Base-by-base conservation (phyloP, 108 stramenopile species). In the Fistulifera solaris region DNA sequence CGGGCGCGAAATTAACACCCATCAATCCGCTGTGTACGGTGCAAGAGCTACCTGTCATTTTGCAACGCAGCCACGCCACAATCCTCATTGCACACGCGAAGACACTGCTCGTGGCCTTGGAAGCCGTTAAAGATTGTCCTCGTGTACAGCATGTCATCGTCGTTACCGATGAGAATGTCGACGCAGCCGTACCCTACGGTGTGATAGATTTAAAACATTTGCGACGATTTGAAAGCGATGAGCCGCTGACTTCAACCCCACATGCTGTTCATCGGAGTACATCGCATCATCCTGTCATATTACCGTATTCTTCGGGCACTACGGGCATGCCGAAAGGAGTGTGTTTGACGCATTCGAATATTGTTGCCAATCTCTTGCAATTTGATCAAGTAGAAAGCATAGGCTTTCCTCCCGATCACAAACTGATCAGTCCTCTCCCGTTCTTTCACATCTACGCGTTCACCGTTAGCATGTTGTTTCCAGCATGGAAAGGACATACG, bases 251-350 rank as follows among this genome's bases (percentile, higher is more conserved):
- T 16, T 56, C 40, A 13, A 83, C 68, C 27, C 42, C 62, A 8
- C 35, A 74, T 18, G 70, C 69, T 21, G 52, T 70, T 13, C 78
- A 83, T 52, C 45, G 59, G 22, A 47, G 82, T 24, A 67, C 67
- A 13, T 41, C 65, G 4, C 51, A 45, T 4, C 85, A 88, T 56
- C 79, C 83, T 2, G 85, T 63, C 55, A 38, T 89, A 6, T 63
- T 97, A 12, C 95, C 94, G 15, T 97, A 89, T 62, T 91, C 89
- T 7, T 84, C 80, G 40, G 96, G 96, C 4, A 97, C 96, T 1
- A 97, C 96, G n/a, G 96, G 96, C 38, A 45, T 84, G 21, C 88
- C 94, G 11, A 97, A 97, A 59, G 96, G 94, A 23, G 94, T 94
- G n/a, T 72, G 85, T 54, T 59, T 96, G 48, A 79, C 77, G 19